Evolutionary conservation across 2,329 filamentous ascomycete species (phyloP).

Genomic region (Eurotiales sp.): DNA sequence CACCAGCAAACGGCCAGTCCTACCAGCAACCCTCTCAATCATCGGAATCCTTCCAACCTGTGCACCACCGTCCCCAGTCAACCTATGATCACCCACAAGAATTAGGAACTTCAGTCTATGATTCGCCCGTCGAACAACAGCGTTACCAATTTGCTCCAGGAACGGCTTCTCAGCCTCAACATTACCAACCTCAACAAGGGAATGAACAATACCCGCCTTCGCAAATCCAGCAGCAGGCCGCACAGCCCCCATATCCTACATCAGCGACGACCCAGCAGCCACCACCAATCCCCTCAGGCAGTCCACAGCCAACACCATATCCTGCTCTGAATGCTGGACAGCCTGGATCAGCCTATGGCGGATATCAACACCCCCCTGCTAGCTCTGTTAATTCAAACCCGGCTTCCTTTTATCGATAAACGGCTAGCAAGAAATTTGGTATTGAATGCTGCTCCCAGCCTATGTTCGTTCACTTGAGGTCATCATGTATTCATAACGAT

Average conservation of each 20-base stretch:
- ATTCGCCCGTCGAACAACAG: conserved; percentile 63
- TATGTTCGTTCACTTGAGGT: background rate
- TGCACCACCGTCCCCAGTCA: conserved; percentile 59
- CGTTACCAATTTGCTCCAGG: conserved; percentile 32
- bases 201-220: conserved; percentile 17
- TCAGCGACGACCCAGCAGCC: conserved; percentile 26
- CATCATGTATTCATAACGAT: background rate
- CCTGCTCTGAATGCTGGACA: conserved; percentile 27
- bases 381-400: conserved; percentile 33
- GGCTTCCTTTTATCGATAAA: conserved; percentile 37
- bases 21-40: conserved; percentile 37
- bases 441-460: background rate
- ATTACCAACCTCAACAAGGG: conserved; percentile 13
- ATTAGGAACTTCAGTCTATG: conserved; percentile 71
- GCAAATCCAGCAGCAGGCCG: conserved; percentile 25
- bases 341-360: conserved; percentile 30
- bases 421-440: background rate
- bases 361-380: conserved; percentile 34
- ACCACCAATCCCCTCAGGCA: conserved; percentile 29
- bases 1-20: conserved; percentile 27
- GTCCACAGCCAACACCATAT: conserved; percentile 31
- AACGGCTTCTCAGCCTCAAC: conserved; percentile 18
- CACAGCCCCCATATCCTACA: conserved; percentile 31
- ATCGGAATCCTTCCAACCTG: conserved; percentile 40
- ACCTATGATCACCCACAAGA: conserved; percentile 72